Conservation (phyloP, 352 stramenopile species). For the Phytophthora sp. region DNA sequence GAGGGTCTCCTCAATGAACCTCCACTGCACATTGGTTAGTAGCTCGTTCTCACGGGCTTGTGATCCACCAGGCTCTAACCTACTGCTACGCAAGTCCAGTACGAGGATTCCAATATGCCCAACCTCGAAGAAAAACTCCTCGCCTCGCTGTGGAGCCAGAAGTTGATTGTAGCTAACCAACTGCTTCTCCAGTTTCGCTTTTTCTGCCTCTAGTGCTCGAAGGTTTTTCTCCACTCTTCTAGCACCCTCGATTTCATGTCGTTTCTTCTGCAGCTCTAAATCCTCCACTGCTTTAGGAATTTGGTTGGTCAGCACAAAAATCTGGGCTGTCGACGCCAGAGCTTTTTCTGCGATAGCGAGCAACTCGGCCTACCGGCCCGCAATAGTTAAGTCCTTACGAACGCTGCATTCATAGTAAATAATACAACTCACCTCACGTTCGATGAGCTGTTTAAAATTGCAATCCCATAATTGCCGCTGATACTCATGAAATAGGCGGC, state of each 20-base stretch:
- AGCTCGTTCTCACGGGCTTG: conserved; percentile 62
- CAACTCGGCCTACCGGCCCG: conserved; percentile 34
- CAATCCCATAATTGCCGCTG: conserved; percentile 82
- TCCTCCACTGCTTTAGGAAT: conserved; percentile 44
- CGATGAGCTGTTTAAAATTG: conserved; percentile 52
- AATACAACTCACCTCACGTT: conserved; percentile 31
- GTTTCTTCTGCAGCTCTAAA: conserved; percentile 67
- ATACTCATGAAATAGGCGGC: conserved; percentile 77
- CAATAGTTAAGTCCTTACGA: not conserved
- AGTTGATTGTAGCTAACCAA: conserved; percentile 71
- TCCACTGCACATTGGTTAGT: conserved; percentile 65
- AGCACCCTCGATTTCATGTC: conserved; percentile 66
- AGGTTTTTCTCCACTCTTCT: conserved; percentile 67
- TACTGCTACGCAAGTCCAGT: conserved; percentile 64
- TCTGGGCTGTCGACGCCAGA: conserved; percentile 50
- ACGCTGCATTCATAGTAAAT: no score
- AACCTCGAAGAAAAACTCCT: conserved; percentile 61
- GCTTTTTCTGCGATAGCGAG: conserved; percentile 51
- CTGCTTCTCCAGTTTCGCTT: conserved; percentile 51
- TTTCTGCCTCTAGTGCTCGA: conserved; percentile 55
- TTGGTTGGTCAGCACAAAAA: conserved; percentile 48
- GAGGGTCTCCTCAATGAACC: conserved; percentile 56
- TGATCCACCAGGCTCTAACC: conserved; percentile 62
- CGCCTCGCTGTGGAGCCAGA: conserved; percentile 56
- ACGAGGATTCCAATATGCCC: conserved; percentile 59